Evolutionary conservation across 2,329 filamentous ascomycete genomes (phyloP), one percentile per base, ranked within the genome.

Genomic region (Aspergillus brunneoviolaceus): DNA sequence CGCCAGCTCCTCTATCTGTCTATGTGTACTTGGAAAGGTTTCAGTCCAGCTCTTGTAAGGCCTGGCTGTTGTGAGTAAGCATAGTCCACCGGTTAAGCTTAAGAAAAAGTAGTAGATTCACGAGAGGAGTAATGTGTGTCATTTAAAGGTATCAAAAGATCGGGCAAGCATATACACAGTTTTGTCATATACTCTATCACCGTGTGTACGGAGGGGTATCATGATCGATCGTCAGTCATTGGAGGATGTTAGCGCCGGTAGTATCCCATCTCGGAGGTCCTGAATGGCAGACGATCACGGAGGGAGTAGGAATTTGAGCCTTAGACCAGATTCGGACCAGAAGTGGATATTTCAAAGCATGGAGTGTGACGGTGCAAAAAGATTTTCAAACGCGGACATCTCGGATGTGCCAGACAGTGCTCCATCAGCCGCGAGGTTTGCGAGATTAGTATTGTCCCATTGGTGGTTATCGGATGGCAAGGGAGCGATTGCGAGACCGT

Each of bases 401-500:
- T 62, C 63, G 21, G 67, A 67, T 23, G 58, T 58, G 55, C 51
- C 48, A 52, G 60, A 12, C 25, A 57, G 45, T 48, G 39, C 7
- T 29, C 58, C 14, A 49, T 49, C 23, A 19, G 49, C 25, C 5
- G 54, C 58, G 55, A 57, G 27, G 33, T 16, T 49, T 42, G 55
- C 3, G 49, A 45, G 23, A 10, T 33, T 11, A 48, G 54, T 25
- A 56, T 59, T 47, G 27, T 48, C 49, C 49, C 53, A 25, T 31
- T 42, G 29, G 25, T 52, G 39, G 19, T 16, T 49, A n/a, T 65
- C 58, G 9, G 57, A 12, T 19, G 62, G 53, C 12, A 57, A 35
- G 19, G 70, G 54, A 11, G 74, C 70, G 16, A 81, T 65, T 11
- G 73, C 62, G 23, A 81, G 63, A 14, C 79, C 80, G 25, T 79